Conservation (phyloP, 2,329 filamentous ascomycete species). For the Xylariaceae sp. region DNA sequence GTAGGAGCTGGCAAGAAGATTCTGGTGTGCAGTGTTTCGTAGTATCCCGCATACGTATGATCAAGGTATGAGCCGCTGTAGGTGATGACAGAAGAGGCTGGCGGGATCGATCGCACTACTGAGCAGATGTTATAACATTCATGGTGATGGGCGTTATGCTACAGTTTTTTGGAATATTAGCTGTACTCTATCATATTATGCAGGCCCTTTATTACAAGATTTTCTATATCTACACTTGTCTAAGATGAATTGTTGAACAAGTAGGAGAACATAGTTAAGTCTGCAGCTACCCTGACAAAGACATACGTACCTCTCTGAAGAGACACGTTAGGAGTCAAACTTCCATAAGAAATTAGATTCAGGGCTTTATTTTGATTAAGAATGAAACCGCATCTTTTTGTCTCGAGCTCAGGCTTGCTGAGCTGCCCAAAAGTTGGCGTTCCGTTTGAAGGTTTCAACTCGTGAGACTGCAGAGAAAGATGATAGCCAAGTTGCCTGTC, state of each 20-base stretch:
- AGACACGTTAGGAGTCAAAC: not conserved
- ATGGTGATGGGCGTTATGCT: not conserved
- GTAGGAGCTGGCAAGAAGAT: too few species aligned
- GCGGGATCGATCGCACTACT: not conserved
- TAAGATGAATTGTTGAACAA: not conserved
- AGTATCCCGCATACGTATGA: not conserved
- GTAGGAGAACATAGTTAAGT: not conserved
- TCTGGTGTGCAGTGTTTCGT: not conserved
- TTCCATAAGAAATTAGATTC: not conserved
- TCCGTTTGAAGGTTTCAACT: not conserved
- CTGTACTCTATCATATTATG: not conserved
- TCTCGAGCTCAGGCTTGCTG: too few species aligned
- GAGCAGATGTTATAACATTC: not conserved
- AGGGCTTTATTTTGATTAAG: not conserved
- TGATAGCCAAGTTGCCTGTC: too few species aligned
- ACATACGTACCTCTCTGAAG: constrained; percentile 9
- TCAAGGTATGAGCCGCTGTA: too few species aligned
- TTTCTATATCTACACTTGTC: not conserved
- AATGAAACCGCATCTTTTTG: too few species aligned
- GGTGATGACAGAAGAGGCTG: too few species aligned
- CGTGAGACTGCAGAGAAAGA: not conserved
- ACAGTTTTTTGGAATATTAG: not conserved
- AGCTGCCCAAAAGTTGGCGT: too few species aligned
- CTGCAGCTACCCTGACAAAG: not conserved
- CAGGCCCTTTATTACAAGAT: too few species aligned